A percentile compares a stretch with the other conserved stretches of the same genome.
These are phyloP conservation scores for Mucor plumbeus DNA, from an alignment of 371 early-diverging fungal species.

Conservation along the genomic window DNA sequence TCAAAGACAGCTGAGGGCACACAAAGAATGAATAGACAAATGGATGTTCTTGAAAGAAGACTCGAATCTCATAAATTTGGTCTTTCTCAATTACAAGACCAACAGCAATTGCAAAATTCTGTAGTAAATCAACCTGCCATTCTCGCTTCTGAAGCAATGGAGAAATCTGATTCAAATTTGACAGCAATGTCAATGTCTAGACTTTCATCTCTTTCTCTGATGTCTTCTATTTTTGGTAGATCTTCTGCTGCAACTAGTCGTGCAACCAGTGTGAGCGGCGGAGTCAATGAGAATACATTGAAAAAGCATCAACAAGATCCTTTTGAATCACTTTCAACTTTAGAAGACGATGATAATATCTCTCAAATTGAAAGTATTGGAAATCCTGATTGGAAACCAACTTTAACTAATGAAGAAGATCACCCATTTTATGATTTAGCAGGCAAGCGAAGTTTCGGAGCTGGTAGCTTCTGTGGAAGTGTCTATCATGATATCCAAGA, in stretches of 20 bases:
- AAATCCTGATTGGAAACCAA: neutral
- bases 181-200: constrained; percentile 38
- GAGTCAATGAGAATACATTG: neutral
- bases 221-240: constrained; percentile 43
- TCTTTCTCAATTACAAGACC: constrained; percentile 11
- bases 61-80: constrained; percentile 25
- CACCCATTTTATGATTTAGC: constrained; percentile 33
- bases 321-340: neutral
- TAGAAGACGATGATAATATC: constrained; percentile 15
- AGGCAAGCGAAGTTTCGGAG: constrained; percentile 29
- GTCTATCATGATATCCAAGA: constrained; percentile 24
- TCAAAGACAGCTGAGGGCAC: constrained; percentile 18
- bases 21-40: constrained; percentile 26
- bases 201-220: constrained; percentile 36
- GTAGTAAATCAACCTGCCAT: neutral
- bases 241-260: constrained; percentile 23
- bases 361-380: constrained; percentile 16
- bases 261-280: constrained; percentile 20
- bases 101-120: neutral
- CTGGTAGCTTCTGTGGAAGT: constrained; percentile 34
- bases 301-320: constrained; percentile 8
- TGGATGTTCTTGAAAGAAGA: constrained; percentile 47
- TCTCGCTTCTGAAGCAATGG: constrained; percentile 1
- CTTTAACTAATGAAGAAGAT: constrained; percentile 13
- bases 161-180: constrained; percentile 9